A percentile compares a stretch with the other conserved stretches of the same genome.
phyloP scores from a whole-genome alignment of 257 asterid species.

The Leptodermis oblonga region DNA sequence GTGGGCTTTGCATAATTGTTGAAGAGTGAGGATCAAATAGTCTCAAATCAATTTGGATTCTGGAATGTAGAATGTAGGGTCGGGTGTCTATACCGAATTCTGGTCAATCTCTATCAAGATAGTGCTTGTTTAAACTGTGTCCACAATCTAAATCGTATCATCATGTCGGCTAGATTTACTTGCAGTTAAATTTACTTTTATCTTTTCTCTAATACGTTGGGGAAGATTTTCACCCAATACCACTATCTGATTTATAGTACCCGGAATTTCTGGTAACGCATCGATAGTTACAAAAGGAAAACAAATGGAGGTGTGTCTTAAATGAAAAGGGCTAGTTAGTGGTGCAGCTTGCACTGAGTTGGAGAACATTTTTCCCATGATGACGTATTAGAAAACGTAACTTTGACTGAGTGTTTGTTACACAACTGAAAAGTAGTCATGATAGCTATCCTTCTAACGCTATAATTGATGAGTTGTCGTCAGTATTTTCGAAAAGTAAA shows the following conservation, averaged over 20 bases:
- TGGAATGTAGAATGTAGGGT: not conserved
- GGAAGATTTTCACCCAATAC: not conserved
- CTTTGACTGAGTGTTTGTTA: too few relatives aligned
- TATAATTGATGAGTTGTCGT: not conserved
- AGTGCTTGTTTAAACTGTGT: not conserved
- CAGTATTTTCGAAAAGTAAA: not conserved
- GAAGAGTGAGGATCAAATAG: too few relatives aligned
- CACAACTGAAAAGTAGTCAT: not conserved
- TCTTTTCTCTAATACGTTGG: not conserved
- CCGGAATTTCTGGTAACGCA: not conserved
- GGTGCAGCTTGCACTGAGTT: not conserved
- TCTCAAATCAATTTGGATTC: not conserved
- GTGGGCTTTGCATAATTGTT: too few relatives aligned
- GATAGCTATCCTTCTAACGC: not conserved
- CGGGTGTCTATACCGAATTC: not conserved
- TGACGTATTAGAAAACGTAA: not conserved
- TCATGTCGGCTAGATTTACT: not conserved
- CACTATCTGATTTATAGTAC: not conserved
- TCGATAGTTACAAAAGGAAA: not conserved
- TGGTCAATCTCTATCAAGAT: not conserved
- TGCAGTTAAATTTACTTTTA: not conserved
- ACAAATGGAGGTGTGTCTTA: not conserved
- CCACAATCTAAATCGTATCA: constrained; percentile 3
- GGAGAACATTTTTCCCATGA: not conserved
- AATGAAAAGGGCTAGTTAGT: not conserved